Evolutionary conservation across 2,329 filamentous ascomycete genomes (phyloP).

Genomic region (Fusarium irregulare): DNA sequence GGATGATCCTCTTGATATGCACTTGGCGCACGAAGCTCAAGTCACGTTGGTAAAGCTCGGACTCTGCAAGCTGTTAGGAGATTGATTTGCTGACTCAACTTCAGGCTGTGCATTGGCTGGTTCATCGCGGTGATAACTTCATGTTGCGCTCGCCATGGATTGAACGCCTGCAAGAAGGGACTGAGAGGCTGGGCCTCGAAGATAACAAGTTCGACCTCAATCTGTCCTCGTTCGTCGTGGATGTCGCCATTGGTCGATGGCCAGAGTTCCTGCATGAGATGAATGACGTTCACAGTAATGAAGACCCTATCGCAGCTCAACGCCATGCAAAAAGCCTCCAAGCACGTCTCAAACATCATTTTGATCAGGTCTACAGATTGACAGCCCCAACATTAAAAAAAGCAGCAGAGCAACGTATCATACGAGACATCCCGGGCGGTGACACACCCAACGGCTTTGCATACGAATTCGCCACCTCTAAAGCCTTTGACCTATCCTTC

Average conservation of each 20-base stretch:
- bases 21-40: background rate
- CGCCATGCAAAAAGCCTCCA: background rate
- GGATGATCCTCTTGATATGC: background rate
- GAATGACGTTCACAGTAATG: background rate
- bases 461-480: background rate
- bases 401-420: background rate
- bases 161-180: background rate
- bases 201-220: background rate
- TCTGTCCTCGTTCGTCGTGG: background rate
- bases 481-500: background rate
- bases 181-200: background rate
- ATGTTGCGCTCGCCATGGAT: background rate
- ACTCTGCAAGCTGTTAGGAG: background rate
- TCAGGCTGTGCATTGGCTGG: background rate
- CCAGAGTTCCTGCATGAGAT: background rate
- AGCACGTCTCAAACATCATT: background rate
- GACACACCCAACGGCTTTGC: background rate
- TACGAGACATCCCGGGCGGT: background rate
- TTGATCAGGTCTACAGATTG: background rate
- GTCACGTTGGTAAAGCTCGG: background rate
- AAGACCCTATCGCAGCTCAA: background rate
- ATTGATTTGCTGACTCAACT: background rate
- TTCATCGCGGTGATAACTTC: background rate
- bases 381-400: background rate
- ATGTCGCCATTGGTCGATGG: background rate